Percentiles rank a stretch among this genome's conserved stretches.
Evolutionary conservation across 164 flowering plant genomes (phyloP).

Genomic region (Tetrastigma voinierianum): DNA sequence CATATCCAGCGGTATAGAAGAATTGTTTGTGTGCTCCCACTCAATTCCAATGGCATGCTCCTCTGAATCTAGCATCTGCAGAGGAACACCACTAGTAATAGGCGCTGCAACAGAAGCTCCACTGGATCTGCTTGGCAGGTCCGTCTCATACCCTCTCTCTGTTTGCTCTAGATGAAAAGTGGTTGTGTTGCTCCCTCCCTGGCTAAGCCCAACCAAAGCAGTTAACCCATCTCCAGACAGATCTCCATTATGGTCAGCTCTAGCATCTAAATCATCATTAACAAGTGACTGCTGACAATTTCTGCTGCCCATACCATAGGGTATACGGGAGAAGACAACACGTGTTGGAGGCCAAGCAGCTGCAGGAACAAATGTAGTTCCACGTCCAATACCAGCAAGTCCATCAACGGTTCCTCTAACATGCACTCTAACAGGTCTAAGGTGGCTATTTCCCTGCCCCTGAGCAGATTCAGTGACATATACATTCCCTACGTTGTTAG

Average conservation of each 20-base stretch:
- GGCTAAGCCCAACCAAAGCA: slow-evolving; percentile 90
- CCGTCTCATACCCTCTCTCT: slow-evolving; percentile 57
- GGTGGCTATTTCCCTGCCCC: slow-evolving; percentile 63
- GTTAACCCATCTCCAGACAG: slow-evolving; percentile 89
- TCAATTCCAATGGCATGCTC: slow-evolving; percentile 58
- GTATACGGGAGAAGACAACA: slow-evolving; percentile 92
- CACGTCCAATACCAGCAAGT: slow-evolving; percentile 97
- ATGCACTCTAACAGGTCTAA: slow-evolving; percentile 85
- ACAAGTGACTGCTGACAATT: slow-evolving; percentile 73
- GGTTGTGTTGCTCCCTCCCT: slow-evolving; percentile 50
- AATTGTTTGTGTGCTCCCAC: slow-evolving; percentile 67
- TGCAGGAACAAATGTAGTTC: slow-evolving; percentile 71
- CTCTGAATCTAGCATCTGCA: slow-evolving; percentile 66
- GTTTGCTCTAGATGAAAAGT: slow-evolving; percentile 51
- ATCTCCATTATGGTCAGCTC: slow-evolving; percentile 76
- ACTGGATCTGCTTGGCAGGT: slow-evolving; percentile 40
- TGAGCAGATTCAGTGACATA: slow-evolving; percentile 67
- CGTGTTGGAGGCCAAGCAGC: slow-evolving; percentile 89
- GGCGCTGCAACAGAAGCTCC: slow-evolving; percentile 50
- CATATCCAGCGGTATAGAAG: slow-evolving; percentile 80
- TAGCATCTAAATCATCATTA: slow-evolving; percentile 80
- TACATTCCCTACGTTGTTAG: slow-evolving; percentile 58
- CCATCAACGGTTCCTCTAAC: slow-evolving; percentile 92
- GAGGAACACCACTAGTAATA: slow-evolving; percentile 43
- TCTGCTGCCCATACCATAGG: slow-evolving; percentile 78